Percentiles rank a stretch among this genome's conserved stretches.
Conservation (phyloP, 2,329 filamentous ascomycete species). For the Aspergillus awamori region DNA sequence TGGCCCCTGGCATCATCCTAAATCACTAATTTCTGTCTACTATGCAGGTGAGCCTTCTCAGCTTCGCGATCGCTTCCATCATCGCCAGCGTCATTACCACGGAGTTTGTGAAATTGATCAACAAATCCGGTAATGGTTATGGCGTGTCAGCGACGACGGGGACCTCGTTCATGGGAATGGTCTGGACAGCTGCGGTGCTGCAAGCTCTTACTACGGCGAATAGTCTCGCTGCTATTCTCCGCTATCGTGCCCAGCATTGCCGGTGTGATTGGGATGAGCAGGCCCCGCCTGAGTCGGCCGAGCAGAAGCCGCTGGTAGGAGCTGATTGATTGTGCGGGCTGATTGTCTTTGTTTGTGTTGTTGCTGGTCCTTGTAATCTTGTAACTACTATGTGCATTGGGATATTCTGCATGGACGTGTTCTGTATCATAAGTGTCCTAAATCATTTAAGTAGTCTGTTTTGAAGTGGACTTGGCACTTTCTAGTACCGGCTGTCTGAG, state of each 20-base stretch:
- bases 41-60: conserved; percentile 1
- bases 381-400: too few relatives aligned
- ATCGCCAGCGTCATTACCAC: conserved; percentile 10
- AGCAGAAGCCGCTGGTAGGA: conserved; percentile 8
- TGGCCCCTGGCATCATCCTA: background rate
- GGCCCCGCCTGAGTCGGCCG: background rate
- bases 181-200: conserved; percentile 11
- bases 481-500: too few relatives aligned
- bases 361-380: too few relatives aligned
- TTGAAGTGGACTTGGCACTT: too few relatives aligned
- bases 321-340: background rate
- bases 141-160: conserved; percentile 5
- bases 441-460: too few relatives aligned
- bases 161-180: conserved; percentile 5
- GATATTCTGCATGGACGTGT: too few relatives aligned
- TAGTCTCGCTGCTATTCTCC: background rate
- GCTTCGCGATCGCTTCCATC: background rate
- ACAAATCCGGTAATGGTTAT: background rate
- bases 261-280: background rate
- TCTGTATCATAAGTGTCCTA: too few relatives aligned
- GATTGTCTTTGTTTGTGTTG: too few relatives aligned
- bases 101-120: conserved; percentile 11
- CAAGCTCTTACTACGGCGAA: background rate
- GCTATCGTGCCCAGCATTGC: background rate
- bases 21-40: background rate